Evolutionary conservation across 2,329 filamentous ascomycete genomes (phyloP).

Genomic region (Diaporthe citri): DNA sequence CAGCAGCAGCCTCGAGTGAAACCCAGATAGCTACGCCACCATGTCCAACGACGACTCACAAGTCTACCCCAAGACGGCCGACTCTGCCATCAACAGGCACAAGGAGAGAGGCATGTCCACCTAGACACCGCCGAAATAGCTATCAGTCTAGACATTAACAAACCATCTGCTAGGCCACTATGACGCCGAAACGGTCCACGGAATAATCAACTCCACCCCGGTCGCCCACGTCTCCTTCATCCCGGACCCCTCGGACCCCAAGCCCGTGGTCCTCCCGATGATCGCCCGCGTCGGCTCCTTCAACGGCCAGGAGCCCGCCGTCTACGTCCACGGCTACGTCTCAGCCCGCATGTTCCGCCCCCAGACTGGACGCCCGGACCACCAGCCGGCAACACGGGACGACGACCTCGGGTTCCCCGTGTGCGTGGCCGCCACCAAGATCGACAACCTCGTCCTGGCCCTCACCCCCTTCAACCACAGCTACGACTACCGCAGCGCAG

Average conservation of each 20-base stretch:
- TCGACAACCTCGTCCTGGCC: slow-evolving; percentile 85
- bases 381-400: slow-evolving; percentile 9
- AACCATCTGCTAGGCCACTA: slow-evolving; percentile 71
- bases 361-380: slow-evolving; percentile 52
- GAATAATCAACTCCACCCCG: slow-evolving; percentile 79
- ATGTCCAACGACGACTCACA: slow-evolving; percentile 28
- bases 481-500: slow-evolving; percentile 87
- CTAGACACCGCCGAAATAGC: too few relatives aligned
- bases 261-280: slow-evolving; percentile 86
- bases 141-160: background rate
- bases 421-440: slow-evolving; percentile 77
- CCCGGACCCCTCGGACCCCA: slow-evolving; percentile 68
- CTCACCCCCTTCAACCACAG: slow-evolving; percentile 85
- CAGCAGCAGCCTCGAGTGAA: background rate
- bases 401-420: slow-evolving; percentile 70
- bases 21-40: background rate
- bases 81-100: slow-evolving; percentile 39
- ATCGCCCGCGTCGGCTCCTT: slow-evolving; percentile 86
- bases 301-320: slow-evolving; percentile 72
- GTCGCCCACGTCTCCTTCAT: slow-evolving; percentile 87
- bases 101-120: slow-evolving; percentile 37
- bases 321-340: slow-evolving; percentile 90
- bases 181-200: slow-evolving; percentile 76
- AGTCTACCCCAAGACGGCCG: slow-evolving; percentile 34
- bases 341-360: slow-evolving; percentile 82